phyloP scores from a whole-genome alignment of 2,329 filamentous ascomycete species.

The Fusarium sp. region DNA sequence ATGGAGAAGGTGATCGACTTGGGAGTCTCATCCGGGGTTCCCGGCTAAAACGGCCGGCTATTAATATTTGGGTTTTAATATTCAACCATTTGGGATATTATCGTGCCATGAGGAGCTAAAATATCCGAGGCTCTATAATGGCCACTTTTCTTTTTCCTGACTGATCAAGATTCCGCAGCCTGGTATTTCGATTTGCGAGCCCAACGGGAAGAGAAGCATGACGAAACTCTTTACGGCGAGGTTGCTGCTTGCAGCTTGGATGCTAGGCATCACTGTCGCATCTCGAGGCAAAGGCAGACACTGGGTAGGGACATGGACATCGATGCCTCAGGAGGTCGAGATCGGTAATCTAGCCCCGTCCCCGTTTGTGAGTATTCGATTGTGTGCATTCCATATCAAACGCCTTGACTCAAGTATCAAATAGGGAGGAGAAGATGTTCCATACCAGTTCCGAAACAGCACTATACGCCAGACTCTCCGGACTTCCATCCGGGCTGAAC shows the following conservation, averaged over 20 bases:
- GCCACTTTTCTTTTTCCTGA: neutral
- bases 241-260: conserved; percentile 9
- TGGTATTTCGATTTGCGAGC: neutral
- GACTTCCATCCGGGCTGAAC: conserved; percentile 17
- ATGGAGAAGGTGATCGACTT: neutral
- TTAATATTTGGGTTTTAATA: neutral
- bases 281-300: conserved; percentile 5
- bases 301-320: conserved; percentile 33
- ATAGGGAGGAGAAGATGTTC: conserved; percentile 19
- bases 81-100: neutral
- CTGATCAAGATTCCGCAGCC: neutral
- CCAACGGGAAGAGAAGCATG: neutral
- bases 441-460: conserved; percentile 22
- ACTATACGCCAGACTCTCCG: conserved; percentile 30
- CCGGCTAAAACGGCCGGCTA: neutral
- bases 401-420: neutral
- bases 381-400: neutral
- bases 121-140: neutral
- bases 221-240: neutral
- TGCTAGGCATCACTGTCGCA: conserved; percentile 4
- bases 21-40: neutral
- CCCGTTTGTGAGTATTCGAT: conserved; percentile 22
- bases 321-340: conserved; percentile 32
- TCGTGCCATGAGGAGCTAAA: neutral
- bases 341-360: conserved; percentile 22